A percentile compares a stretch with the other conserved stretches of the same genome.
Evolutionary conservation across 257 asterid species (phyloP).

Genomic region (Nicotiana otophora): DNA sequence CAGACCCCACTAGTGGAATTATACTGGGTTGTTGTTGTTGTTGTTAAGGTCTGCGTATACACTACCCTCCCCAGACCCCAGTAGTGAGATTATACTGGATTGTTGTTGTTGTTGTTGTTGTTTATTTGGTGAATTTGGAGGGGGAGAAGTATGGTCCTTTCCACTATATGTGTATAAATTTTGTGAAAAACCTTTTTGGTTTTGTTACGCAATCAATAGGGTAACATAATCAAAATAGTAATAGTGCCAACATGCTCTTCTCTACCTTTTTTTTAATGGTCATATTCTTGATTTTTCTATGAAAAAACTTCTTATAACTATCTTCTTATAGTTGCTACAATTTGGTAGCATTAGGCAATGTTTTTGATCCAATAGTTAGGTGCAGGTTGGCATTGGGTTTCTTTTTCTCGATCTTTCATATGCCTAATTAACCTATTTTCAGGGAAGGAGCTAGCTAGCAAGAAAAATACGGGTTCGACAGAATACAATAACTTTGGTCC

Average conservation of each 20-base stretch:
- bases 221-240: neutral
- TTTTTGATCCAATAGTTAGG: neutral
- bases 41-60: no score
- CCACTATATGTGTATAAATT: neutral
- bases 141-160: neutral
- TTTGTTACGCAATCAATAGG: neutral
- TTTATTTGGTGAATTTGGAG: neutral
- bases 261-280: neutral
- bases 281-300: neutral
- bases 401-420: neutral
- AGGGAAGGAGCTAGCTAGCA: no score
- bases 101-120: no score
- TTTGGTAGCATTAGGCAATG: neutral
- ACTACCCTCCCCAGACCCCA: no score
- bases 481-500: no score
- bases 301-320: no score
- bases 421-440: neutral
- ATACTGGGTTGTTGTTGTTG: no score
- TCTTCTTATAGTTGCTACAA: neutral
- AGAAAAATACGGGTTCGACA: no score
- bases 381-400: neutral
- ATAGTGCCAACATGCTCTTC: no score
- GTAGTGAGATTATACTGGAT: no score
- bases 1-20: no score
- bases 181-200: neutral